Percentiles rank a stretch among this genome's conserved stretches.
These are phyloP conservation scores for Solanum hybrid DNA, from an alignment of 305 asterid species.

Conservation along the genomic window DNA sequence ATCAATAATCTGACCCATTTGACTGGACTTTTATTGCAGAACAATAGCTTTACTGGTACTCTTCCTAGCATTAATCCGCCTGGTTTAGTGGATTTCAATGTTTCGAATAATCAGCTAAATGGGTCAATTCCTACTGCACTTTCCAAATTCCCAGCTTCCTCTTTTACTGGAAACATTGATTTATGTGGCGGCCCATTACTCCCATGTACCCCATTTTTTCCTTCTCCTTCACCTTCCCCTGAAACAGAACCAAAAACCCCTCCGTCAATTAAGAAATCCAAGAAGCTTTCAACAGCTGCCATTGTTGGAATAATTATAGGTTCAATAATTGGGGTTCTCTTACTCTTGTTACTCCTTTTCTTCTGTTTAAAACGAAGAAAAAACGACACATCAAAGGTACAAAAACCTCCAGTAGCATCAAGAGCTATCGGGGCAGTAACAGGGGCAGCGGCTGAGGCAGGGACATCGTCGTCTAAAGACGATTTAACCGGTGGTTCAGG, in stretches of 20 bases:
- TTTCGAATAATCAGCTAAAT: conserved; percentile 59
- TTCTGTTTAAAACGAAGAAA: conserved; percentile 26
- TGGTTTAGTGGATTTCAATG: conserved; percentile 34
- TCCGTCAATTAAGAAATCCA: conserved; percentile 16
- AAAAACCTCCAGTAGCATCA: conserved; percentile 28
- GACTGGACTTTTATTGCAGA: conserved; percentile 57
- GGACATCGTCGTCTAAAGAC: conserved; percentile 16
- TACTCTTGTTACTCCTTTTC: conserved; percentile 40
- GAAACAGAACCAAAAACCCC: neutral
- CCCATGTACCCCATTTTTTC: conserved; percentile 74
- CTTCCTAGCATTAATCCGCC: conserved; percentile 66
- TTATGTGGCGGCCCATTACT: conserved; percentile 79
- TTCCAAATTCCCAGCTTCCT: conserved; percentile 41
- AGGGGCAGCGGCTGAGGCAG: conserved; percentile 21
- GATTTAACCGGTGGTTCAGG: conserved; percentile 8
- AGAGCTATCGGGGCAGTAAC: conserved; percentile 8
- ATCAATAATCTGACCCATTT: conserved; percentile 58
- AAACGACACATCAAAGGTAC: conserved; percentile 13
- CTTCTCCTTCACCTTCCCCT: conserved; percentile 50
- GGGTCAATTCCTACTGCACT: conserved; percentile 75
- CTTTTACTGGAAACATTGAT: conserved; percentile 60
- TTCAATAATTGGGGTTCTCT: conserved; percentile 26
- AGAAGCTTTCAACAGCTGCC: conserved; percentile 62
- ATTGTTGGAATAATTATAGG: conserved; percentile 63
- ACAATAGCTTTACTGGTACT: conserved; percentile 53